These are phyloP conservation scores for Pleochaeta shiraiana DNA, from an alignment of 2,329 filamentous ascomycete species.

Conservation along the genomic window DNA sequence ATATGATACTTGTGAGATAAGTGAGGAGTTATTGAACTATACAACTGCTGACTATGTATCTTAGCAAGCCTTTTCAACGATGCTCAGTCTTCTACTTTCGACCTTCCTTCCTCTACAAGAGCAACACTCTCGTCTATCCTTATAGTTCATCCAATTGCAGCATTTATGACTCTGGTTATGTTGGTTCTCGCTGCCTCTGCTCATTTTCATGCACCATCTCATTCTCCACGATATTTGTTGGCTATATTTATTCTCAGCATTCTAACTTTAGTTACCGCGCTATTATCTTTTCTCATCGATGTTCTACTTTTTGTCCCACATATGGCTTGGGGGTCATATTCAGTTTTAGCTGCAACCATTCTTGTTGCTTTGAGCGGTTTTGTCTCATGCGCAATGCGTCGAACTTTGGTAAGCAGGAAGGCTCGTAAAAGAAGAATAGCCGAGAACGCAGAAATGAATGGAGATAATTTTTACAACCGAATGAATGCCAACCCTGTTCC, in stretches of 20 bases:
- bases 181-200: constrained; percentile 57
- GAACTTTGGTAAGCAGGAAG: constrained; percentile 77
- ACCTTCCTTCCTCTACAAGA: constrained; percentile 30
- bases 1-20: constrained; percentile 58
- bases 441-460: constrained; percentile 94
- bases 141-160: constrained; percentile 81
- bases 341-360: constrained; percentile 76
- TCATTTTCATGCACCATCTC: constrained; percentile 71
- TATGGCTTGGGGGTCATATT: constrained; percentile 81
- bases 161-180: constrained; percentile 66
- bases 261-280: constrained; percentile 59
- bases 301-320: constrained; percentile 89
- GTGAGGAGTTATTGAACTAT: neutral
- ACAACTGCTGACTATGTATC: neutral
- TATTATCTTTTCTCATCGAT: constrained; percentile 82
- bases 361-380: constrained; percentile 63
- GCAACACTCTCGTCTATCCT: constrained; percentile 65
- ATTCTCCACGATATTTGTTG: constrained; percentile 76
- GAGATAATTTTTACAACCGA: constrained; percentile 70
- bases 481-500: constrained; percentile 20
- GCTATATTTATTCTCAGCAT: constrained; percentile 70
- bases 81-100: constrained; percentile 24
- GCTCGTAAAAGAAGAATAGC: constrained; percentile 81
- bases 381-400: constrained; percentile 84
- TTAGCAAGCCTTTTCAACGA: constrained; percentile 13